A percentile compares a stretch with the other conserved stretches of the same genome.
These are phyloP conservation scores for Gomphus bonarii DNA, from an alignment of 1,284 basidiomycete species.

Conservation along the genomic window DNA sequence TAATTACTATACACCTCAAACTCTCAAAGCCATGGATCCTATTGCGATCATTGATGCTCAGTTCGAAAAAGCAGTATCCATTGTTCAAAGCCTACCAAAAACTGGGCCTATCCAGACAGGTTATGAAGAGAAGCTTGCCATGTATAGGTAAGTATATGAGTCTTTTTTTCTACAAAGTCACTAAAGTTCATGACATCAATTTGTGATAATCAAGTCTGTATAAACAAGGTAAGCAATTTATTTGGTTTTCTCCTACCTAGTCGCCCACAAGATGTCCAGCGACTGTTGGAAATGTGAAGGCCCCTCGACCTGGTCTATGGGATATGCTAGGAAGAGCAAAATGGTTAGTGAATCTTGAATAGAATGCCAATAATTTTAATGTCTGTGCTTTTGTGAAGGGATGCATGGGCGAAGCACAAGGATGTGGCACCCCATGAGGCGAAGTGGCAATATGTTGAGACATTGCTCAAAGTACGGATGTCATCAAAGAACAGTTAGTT, in stretches of 20 bases:
- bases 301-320: slow-evolving; percentile 76
- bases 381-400: slow-evolving; percentile 39
- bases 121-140: slow-evolving; percentile 91
- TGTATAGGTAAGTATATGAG: slow-evolving; percentile 64
- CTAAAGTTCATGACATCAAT: neutral
- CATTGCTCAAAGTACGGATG: slow-evolving; percentile 62
- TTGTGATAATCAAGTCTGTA: slow-evolving; percentile 48
- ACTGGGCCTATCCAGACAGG: slow-evolving; percentile 93
- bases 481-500: neutral
- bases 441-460: slow-evolving; percentile 85
- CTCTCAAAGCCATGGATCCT: neutral
- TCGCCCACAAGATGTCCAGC: slow-evolving; percentile 34
- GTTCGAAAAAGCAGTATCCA: slow-evolving; percentile 91
- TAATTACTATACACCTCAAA: neutral
- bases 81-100: slow-evolving; percentile 87
- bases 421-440: slow-evolving; percentile 74
- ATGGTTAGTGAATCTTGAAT: slow-evolving; percentile 45
- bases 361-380: slow-evolving; percentile 17
- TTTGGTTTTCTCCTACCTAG: slow-evolving; percentile 9
- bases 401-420: slow-evolving; percentile 89
- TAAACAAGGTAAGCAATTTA: slow-evolving; percentile 67
- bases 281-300: slow-evolving; percentile 78
- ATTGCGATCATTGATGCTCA: slow-evolving; percentile 51
- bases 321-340: slow-evolving; percentile 93
- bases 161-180: slow-evolving; percentile 3